Evolutionary conservation across 495 filamentous ascomycete genomes (phyloP), one percentile per base, ranked within the genome.

Genomic region (Penicillium antarcticum): DNA sequence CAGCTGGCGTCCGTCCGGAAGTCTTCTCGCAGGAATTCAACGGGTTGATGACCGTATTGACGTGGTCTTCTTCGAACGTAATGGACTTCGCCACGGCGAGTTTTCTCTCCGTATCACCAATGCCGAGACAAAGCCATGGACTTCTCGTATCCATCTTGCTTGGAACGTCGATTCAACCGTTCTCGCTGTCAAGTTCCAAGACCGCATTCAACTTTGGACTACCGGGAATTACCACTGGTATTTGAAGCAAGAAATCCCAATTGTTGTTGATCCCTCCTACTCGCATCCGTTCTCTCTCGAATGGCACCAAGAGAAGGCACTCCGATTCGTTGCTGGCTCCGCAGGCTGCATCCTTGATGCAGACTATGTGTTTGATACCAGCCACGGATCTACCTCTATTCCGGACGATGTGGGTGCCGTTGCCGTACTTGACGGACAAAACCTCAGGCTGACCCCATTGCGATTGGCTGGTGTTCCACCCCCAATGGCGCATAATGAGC

Each of bases 211-310:
- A 58, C 72, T 97, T n/a, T 98, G 94, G 92, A 95, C 89, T 2
- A 94, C 87, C 76, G 88, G 91, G 8, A 98, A 98, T 63, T 98
- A 98, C 60, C 88, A 98, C 61, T 97, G 91, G 78, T 97, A 97
- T 63, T 73, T 97, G n/a, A 98, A 97, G 69, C 92, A 96, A 70
- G 94, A 98, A 61, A 75, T 92, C 12, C 69, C 68, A 4, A 69
- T 79, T 21, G 65, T 65, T 9, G 43, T 61, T 6, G 59, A 65
- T 45, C 23, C 55, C 13, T 50, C 48, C 21, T 61, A 42, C 45
- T 53, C 66, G 35, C 35, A 50, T 23, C 67, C 67, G 31, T 68
- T 63, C 53, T 65, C 70, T 34, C 67, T 84, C 48, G 70, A 72
- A 10, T 98, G 94, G 94, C 89, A 97, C 68, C 84, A 88, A 17